Percentiles rank a stretch among this genome's conserved stretches.
Evolutionary conservation across 805 yeast genomes (phyloP).

Genomic region (Lipomyces anomalus): DNA sequence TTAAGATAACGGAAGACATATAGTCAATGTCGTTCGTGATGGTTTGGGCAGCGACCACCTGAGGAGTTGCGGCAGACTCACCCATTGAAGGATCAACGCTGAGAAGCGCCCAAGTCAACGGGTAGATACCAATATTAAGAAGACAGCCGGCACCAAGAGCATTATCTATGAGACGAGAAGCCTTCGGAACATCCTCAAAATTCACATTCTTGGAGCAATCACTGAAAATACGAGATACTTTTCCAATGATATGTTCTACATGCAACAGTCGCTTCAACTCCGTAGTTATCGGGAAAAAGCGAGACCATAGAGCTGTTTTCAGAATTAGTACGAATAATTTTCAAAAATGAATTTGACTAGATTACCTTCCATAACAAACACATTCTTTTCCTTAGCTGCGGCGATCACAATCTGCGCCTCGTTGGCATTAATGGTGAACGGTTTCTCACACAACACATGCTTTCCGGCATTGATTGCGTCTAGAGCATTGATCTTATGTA

Average conservation of each 20-base stretch:
- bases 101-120: constrained; percentile 39
- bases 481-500: constrained; percentile 43
- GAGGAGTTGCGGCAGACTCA: constrained; percentile 40
- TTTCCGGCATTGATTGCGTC: constrained; percentile 40
- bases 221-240: constrained; percentile 37
- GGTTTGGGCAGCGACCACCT: constrained; percentile 51
- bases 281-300: constrained; percentile 38
- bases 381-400: constrained; percentile 40
- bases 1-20: not conserved
- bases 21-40: constrained; percentile 45
- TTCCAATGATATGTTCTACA: constrained; percentile 41
- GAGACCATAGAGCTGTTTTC: constrained; percentile 54
- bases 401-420: constrained; percentile 41
- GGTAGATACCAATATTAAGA: constrained; percentile 51
- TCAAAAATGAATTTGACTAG: too few species aligned
- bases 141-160: constrained; percentile 52
- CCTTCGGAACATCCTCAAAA: not conserved
- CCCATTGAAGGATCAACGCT: constrained; percentile 32
- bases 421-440: constrained; percentile 42
- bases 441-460: constrained; percentile 51
- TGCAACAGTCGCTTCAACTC: constrained; percentile 37
- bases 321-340: too few species aligned
- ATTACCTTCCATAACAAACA: constrained; percentile 54
- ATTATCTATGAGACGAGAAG: constrained; percentile 44
- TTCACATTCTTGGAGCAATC: constrained; percentile 27